phyloP scores from a whole-genome alignment of 495 filamentous ascomycete species.

The Staphylotrichum tortipilum region DNA sequence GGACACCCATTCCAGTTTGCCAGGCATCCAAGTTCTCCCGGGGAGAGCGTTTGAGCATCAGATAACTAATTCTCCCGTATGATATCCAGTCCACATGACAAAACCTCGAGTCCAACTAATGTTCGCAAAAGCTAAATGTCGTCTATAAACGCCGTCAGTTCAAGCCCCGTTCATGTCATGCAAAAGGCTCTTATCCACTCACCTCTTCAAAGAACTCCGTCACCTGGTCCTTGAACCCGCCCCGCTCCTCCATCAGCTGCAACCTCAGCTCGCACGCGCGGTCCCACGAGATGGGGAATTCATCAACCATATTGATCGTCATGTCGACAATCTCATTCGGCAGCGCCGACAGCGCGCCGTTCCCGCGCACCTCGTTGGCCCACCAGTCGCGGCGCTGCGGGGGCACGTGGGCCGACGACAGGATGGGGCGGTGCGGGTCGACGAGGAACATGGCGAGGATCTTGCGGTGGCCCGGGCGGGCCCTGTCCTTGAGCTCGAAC shows the following conservation, averaged over 20 bases:
- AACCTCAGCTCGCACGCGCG: constrained; percentile 10
- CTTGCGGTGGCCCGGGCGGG: constrained; percentile 45
- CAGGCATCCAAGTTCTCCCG: too few relatives aligned
- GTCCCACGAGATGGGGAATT: constrained; percentile 19
- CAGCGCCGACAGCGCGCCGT: constrained; percentile 4
- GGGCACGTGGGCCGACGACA: constrained; percentile 47
- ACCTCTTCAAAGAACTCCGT: not conserved
- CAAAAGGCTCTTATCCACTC: not conserved
- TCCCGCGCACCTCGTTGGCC: constrained; percentile 20
- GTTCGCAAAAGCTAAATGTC: constrained; percentile 8
- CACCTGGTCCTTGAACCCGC: not conserved
- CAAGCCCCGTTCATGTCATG: not conserved
- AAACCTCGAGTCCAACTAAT: not conserved
- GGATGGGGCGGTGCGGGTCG: constrained; percentile 42
- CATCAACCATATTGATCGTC: constrained; percentile 8
- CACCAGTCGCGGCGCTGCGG: constrained; percentile 44
- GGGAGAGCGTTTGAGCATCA: too few relatives aligned
- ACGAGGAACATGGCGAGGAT: constrained; percentile 52
- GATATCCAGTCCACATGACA: too few relatives aligned
- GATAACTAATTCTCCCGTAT: too few relatives aligned
- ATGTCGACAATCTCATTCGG: constrained; percentile 20
- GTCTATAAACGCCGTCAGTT: not conserved
- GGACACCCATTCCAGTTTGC: too few relatives aligned
- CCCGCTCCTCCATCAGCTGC: constrained; percentile 17
- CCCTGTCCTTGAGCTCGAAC: constrained; percentile 40